Conservation (phyloP, 371 early-diverging fungal genomes). For the Mucor mucedo region DNA sequence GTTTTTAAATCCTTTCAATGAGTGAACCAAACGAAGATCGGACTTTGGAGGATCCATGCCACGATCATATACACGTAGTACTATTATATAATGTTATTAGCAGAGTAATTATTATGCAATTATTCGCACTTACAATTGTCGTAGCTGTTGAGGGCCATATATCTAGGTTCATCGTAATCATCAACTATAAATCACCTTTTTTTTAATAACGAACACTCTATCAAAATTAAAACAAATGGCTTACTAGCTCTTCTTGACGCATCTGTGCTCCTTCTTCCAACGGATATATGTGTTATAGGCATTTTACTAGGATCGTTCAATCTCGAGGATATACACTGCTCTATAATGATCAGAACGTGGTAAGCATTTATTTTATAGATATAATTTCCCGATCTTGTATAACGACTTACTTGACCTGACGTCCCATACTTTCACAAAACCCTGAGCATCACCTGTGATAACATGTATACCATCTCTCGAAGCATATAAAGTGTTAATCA, state of each 20-base stretch:
- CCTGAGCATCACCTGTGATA: slow-evolving; percentile 80
- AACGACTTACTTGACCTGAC: slow-evolving; percentile 65
- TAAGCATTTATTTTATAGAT: background rate
- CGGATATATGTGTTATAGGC: slow-evolving; percentile 81
- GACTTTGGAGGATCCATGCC: slow-evolving; percentile 78
- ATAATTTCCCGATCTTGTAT: background rate
- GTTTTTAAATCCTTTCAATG: slow-evolving; percentile 85
- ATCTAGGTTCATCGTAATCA: slow-evolving; percentile 79
- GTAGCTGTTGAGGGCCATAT: slow-evolving; percentile 86
- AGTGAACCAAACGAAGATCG: slow-evolving; percentile 67
- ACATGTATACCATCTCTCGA: slow-evolving; percentile 78
- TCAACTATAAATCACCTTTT: slow-evolving; percentile 32
- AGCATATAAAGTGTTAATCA: slow-evolving; percentile 82
- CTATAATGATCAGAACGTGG: slow-evolving; percentile 18
- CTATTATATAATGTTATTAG: slow-evolving; percentile 34
- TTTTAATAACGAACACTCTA: background rate
- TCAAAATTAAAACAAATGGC: background rate
- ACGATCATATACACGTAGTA: slow-evolving; percentile 85
- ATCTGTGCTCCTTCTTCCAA: slow-evolving; percentile 57
- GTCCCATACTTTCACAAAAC: slow-evolving; percentile 86
- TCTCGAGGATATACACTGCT: slow-evolving; percentile 60
- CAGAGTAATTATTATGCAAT: background rate
- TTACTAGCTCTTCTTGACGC: slow-evolving; percentile 56
- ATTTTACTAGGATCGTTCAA: slow-evolving; percentile 71
- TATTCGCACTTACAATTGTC: slow-evolving; percentile 73